Percentiles rank a stretch among this genome's conserved stretches.
phyloP scores from a whole-genome alignment of 345 rosid genomes.

The Melaleuca quinquenervia region DNA sequence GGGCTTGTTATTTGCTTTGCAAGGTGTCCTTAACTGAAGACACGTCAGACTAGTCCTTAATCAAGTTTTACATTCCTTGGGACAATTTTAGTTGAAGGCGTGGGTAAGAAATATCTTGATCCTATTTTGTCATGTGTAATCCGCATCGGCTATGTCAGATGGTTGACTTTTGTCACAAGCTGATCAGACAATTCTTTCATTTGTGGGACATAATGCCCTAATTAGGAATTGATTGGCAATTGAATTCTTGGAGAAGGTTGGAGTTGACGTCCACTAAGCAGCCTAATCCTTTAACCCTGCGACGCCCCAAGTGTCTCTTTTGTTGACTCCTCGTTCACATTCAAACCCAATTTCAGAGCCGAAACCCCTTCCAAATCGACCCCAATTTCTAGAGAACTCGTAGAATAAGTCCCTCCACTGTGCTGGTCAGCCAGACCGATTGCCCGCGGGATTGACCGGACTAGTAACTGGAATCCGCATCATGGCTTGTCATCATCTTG shows the following conservation, averaged over 20 bases:
- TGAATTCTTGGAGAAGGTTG: not conserved
- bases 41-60: too few species aligned
- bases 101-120: not conserved
- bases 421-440: not conserved
- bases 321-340: not conserved
- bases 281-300: not conserved
- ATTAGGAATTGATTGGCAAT: not conserved
- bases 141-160: not conserved
- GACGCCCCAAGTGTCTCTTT: not conserved
- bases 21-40: not conserved
- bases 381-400: not conserved
- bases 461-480: not conserved
- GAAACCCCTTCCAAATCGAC: not conserved
- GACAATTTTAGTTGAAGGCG: not conserved
- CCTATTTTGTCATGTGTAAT: not conserved
- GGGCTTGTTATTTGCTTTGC: not conserved
- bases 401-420: not conserved
- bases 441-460: not conserved
- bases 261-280: not conserved
- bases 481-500: not conserved
- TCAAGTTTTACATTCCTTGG: not conserved
- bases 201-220: not conserved
- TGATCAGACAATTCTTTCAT: not conserved
- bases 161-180: not conserved
- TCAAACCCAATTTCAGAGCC: not conserved